These are phyloP conservation scores for Neurospora sp. DNA, from an alignment of 2,329 filamentous ascomycete species.

Conservation along the genomic window DNA sequence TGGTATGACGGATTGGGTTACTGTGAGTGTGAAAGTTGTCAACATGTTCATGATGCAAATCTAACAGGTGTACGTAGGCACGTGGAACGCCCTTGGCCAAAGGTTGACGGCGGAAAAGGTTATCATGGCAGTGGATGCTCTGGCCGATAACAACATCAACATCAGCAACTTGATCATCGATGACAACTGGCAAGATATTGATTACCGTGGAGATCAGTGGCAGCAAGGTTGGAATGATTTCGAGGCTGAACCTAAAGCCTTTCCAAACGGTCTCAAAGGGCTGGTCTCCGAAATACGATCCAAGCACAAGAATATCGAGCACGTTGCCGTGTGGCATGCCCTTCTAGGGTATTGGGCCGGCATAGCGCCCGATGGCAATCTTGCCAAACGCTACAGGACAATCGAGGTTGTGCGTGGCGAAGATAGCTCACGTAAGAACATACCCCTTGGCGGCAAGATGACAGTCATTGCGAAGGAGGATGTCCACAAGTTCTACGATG, in stretches of 20 bases:
- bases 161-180: slow-evolving; percentile 88
- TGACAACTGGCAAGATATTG: slow-evolving; percentile 87
- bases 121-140: slow-evolving; percentile 59
- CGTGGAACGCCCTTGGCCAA: slow-evolving; percentile 90
- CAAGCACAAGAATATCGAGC: slow-evolving; percentile 61
- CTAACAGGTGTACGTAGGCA: slow-evolving; percentile 39
- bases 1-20: slow-evolving; percentile 93
- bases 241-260: slow-evolving; percentile 70
- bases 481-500: slow-evolving; percentile 68
- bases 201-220: slow-evolving; percentile 40
- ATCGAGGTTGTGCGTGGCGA: slow-evolving; percentile 41
- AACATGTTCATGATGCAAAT: not conserved
- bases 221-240: slow-evolving; percentile 68
- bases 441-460: slow-evolving; percentile 54
- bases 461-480: slow-evolving; percentile 67
- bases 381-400: slow-evolving; percentile 74
- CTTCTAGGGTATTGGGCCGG: slow-evolving; percentile 86
- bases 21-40: slow-evolving; percentile 40
- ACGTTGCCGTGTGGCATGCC: slow-evolving; percentile 92
- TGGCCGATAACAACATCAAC: slow-evolving; percentile 64
- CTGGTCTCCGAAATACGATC: slow-evolving; percentile 60
- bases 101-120: slow-evolving; percentile 73
- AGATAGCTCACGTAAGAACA: slow-evolving; percentile 34
- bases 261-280: slow-evolving; percentile 69
- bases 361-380: slow-evolving; percentile 61